Base-by-base conservation (phyloP, 208 protist species). In the Leptomonas pyrrhocoris region DNA sequence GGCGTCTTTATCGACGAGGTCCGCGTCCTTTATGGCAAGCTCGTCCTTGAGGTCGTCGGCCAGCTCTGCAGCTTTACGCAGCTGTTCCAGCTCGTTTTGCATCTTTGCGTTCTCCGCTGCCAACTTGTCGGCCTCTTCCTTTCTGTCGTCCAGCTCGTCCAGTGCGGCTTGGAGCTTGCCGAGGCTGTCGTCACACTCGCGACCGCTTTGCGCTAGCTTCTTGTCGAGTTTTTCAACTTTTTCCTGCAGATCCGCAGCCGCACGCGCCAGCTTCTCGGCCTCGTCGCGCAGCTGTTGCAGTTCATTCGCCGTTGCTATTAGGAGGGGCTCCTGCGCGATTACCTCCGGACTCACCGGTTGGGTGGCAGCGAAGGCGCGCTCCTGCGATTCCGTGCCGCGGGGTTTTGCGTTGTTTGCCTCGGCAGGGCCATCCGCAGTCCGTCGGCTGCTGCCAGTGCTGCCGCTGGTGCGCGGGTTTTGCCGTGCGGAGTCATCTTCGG, bases 201-300 rank as follows among this genome's bases (percentile, higher is more conserved):
- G 36, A 12, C n/a, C n/a, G n/a, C 25, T 7, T 21, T 46, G 55
- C 36, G 30, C 21, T 18, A 60, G 55, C 2, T 60, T n/a, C 19
- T 38, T 42, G 55, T 60, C 55, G 7, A 60, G 55, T n/a, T 60
- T 42, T 2, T 60, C 19, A 21, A 60, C 46, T n/a, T 60, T 25
- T 16, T 4, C 55, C 36, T 60, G 34, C 36, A 46, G 55, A 8
- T 60, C 34, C 16, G 55, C 55, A 1, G 46, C 55, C n/a, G 25
- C 23, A 25, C 55, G 55, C 6, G 55, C 75, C 16, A 79, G 62
- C 49, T 68, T 60, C 36, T 80, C 74, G n/a, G 57, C 61, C 40
- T 80, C 72, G 9, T 77, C 58, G 25, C 21, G 43, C 55, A 60
- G 55, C n/a, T 60, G n/a, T 11, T 28, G 55, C 55, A 60, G 55